Conservation (phyloP, 805 yeast genomes). For the Yarrowia sp. region DNA sequence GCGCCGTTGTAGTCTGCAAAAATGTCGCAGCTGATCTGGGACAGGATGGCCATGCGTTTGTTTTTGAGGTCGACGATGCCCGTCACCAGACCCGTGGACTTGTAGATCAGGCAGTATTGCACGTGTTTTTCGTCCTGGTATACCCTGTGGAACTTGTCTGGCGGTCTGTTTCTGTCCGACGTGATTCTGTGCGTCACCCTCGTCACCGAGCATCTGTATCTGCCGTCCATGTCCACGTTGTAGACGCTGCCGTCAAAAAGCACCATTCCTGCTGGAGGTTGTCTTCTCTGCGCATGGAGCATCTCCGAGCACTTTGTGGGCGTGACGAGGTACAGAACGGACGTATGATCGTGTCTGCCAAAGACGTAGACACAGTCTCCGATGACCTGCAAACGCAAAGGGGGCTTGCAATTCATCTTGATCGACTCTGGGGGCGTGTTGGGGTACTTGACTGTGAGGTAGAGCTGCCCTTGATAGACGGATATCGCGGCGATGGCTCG, state of each 20-base stretch:
- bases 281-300: neutral
- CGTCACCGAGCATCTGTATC: neutral
- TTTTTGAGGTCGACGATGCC: neutral
- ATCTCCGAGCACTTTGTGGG: neutral
- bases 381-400: neutral
- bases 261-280: neutral
- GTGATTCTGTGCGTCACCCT: neutral
- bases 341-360: neutral
- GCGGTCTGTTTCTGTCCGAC: neutral
- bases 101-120: neutral
- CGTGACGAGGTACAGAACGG: neutral
- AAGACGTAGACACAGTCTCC: neutral
- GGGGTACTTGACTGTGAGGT: neutral
- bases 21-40: neutral
- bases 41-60: neutral
- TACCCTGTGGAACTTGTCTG: constrained; percentile 2
- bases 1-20: neutral
- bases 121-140: neutral
- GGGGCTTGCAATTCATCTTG: neutral
- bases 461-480: neutral
- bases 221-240: constrained; percentile 1
- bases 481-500: neutral
- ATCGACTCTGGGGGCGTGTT: neutral
- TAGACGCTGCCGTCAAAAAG: neutral
- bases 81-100: neutral